Percentiles rank a stretch among this genome's conserved stretches.
These are phyloP conservation scores for Pouteria glomerata DNA, from an alignment of 148 eudicot genomes.

Conservation along the genomic window DNA sequence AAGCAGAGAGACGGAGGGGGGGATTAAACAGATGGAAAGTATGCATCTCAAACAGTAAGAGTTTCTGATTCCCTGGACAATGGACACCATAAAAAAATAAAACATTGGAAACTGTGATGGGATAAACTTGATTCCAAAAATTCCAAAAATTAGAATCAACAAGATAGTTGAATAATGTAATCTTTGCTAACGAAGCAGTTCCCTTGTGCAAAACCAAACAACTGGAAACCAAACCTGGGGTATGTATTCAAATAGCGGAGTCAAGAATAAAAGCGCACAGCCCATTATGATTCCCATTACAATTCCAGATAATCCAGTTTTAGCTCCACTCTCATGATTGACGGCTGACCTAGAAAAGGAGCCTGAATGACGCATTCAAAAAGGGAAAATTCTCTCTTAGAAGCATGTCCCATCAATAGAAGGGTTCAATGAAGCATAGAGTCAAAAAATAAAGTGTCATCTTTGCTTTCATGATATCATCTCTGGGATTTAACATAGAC, in stretches of 20 bases:
- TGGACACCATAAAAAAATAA: background rate
- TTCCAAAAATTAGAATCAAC: background rate
- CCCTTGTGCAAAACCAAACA: no score
- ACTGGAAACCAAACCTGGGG: slow-evolving; percentile 64
- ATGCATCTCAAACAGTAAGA: background rate
- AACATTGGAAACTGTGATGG: background rate
- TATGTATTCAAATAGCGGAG: slow-evolving; percentile 81
- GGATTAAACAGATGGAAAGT: background rate
- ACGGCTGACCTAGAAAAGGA: slow-evolving; percentile 99
- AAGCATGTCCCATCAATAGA: slow-evolving; percentile 8
- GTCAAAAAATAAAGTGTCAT: background rate
- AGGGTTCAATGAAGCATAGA: background rate
- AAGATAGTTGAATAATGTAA: background rate
- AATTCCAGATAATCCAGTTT: slow-evolving; percentile 91
- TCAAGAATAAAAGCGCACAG: slow-evolving; percentile 79
- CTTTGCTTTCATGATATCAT: background rate
- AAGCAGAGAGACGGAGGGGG: background rate
- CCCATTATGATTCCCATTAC: slow-evolving; percentile 77
- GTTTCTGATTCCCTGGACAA: background rate
- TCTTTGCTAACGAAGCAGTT: background rate
- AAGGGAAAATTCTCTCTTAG: slow-evolving; percentile 6
- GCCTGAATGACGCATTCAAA: slow-evolving; percentile 36
- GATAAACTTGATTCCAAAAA: no score
- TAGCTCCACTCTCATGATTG: slow-evolving; percentile 98
- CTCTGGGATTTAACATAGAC: background rate